Percentiles rank a stretch among this genome's conserved stretches.
Evolutionary conservation across 2,329 filamentous ascomycete genomes (phyloP).

Genomic region (Chaetoscypha palmicola): DNA sequence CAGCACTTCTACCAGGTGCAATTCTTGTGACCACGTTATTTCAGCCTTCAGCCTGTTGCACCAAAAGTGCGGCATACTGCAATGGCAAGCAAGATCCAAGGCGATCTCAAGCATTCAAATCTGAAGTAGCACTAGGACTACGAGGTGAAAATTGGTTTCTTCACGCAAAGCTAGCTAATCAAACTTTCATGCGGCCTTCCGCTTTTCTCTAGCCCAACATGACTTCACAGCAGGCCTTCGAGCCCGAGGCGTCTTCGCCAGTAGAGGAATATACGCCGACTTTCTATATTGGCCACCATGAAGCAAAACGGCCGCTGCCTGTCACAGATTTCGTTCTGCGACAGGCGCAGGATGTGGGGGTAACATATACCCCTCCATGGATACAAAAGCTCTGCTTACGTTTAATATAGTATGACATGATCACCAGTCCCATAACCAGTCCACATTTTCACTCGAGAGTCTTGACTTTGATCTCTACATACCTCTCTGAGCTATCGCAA

Average conservation of each 20-base stretch:
- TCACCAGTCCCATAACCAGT: conserved; percentile 73
- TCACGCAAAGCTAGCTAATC: too few relatives aligned
- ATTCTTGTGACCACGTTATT: too few relatives aligned
- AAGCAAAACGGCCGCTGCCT: conserved; percentile 53
- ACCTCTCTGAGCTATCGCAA: conserved; percentile 38
- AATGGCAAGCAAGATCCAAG: too few relatives aligned
- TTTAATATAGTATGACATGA: conserved; percentile 61
- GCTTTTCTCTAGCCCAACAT: background rate
- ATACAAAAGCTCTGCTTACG: conserved; percentile 20
- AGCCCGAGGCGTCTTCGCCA: conserved; percentile 15
- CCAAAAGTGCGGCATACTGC: too few relatives aligned
- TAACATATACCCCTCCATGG: conserved; percentile 37
- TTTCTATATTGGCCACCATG: conserved; percentile 71
- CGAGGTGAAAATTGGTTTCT: too few relatives aligned
- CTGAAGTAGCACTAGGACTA: too few relatives aligned
- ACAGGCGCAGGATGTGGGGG: conserved; percentile 61
- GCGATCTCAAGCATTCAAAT: too few relatives aligned
- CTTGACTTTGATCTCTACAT: conserved; percentile 50
- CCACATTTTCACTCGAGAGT: conserved; percentile 63
- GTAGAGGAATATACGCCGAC: conserved; percentile 34
- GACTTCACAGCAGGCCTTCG: background rate
- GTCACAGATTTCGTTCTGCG: conserved; percentile 58
- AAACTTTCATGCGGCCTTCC: background rate
- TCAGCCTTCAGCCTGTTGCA: too few relatives aligned
- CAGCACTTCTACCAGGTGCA: too few relatives aligned